A percentile compares a stretch with the other conserved stretches of the same genome.
phyloP scores from a whole-genome alignment of 176 grass and related monocot species.

The Microstegium vimineum region DNA sequence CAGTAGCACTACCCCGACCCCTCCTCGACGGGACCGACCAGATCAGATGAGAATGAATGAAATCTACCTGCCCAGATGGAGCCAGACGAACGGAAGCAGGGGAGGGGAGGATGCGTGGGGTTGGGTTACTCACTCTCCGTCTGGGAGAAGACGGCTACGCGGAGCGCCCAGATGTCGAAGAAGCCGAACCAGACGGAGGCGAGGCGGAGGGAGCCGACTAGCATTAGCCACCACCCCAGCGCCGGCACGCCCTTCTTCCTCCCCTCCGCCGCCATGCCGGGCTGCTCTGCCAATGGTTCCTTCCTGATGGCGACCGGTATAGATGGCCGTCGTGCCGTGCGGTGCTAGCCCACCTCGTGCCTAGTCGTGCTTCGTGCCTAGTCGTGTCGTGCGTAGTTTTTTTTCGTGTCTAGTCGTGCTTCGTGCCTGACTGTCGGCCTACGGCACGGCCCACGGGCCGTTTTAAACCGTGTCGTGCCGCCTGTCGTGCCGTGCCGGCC shows the following conservation, averaged over 20 bases:
- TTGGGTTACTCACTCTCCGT: slow-evolving; percentile 36
- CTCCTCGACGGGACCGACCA: background rate
- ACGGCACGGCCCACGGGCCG: too few relatives aligned
- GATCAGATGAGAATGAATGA: background rate
- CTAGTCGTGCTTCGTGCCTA: too few relatives aligned
- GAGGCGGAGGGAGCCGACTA: slow-evolving; percentile 79
- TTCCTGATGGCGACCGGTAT: too few relatives aligned
- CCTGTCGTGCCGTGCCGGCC: too few relatives aligned
- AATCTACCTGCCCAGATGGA: background rate
- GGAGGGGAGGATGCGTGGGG: background rate
- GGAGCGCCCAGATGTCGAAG: slow-evolving; percentile 93
- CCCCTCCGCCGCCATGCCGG: background rate
- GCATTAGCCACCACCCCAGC: slow-evolving; percentile 90
- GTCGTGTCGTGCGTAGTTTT: too few relatives aligned
- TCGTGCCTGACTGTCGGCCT: too few relatives aligned
- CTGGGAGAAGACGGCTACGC: slow-evolving; percentile 85
- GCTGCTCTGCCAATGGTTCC: too few relatives aligned
- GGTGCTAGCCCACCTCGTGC: too few relatives aligned
- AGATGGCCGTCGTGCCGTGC: too few relatives aligned
- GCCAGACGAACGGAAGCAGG: background rate
- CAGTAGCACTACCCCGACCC: background rate
- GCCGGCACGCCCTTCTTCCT: slow-evolving; percentile 41
- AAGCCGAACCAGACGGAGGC: slow-evolving; percentile 96
- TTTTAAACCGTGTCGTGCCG: too few relatives aligned
- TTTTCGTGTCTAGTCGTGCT: too few relatives aligned